Conservation (phyloP, 1,284 basidiomycete genomes). For the Peniophora sp. region DNA sequence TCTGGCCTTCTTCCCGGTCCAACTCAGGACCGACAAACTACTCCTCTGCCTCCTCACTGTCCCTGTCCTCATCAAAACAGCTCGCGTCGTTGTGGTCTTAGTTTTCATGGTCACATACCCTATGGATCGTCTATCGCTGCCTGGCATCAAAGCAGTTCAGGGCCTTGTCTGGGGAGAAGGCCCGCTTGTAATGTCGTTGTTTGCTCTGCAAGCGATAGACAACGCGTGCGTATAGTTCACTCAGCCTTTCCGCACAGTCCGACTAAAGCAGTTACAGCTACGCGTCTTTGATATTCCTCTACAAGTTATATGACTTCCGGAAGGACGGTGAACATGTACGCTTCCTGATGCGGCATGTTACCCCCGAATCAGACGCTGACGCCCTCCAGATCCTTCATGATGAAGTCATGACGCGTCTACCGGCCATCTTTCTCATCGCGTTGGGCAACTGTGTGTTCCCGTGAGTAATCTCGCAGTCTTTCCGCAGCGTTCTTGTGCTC, state of each 20-base stretch:
- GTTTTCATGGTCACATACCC: constrained; percentile 12
- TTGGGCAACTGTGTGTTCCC: constrained; percentile 27
- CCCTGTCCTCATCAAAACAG: constrained; percentile 18
- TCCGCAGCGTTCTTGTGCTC: constrained; percentile 1
- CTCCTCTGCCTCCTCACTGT: constrained; percentile 16
- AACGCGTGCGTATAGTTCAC: constrained; percentile 16
- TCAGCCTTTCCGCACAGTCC: background rate
- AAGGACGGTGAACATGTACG: constrained; percentile 5
- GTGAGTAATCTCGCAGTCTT: constrained; percentile 7
- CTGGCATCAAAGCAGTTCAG: constrained; percentile 6
- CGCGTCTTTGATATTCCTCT: constrained; percentile 18
- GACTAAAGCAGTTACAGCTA: constrained; percentile 10
- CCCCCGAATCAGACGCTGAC: background rate
- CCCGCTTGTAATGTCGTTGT: constrained; percentile 7
- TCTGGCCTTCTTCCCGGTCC: constrained; percentile 22
- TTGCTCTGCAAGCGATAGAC: constrained; percentile 22
- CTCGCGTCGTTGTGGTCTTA: constrained; percentile 15
- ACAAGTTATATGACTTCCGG: constrained; percentile 10
- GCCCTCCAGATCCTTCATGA: constrained; percentile 7
- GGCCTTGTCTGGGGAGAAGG: constrained; percentile 10
- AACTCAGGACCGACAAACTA: constrained; percentile 11
- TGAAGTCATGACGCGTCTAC: constrained; percentile 13
- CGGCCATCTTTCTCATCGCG: constrained; percentile 21
- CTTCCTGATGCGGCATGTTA: background rate
- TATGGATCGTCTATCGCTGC: constrained; percentile 13